Conservation (phyloP, 169 alveolate genomes). For the Cyclospora cayetanensis region DNA sequence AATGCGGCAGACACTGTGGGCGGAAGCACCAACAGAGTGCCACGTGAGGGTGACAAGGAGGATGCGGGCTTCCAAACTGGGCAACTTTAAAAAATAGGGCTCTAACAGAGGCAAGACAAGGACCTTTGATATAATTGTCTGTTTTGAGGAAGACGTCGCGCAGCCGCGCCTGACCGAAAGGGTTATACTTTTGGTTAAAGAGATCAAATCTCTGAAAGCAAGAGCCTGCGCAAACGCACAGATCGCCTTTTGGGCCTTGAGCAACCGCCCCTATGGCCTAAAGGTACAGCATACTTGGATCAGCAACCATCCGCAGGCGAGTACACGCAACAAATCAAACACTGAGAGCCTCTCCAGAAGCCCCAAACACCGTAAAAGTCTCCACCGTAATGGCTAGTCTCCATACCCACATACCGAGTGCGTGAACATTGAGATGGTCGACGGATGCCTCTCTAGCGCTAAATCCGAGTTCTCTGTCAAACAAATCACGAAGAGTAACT, state of each 20-base stretch:
- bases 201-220: slow-evolving; percentile 93
- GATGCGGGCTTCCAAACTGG: too few species aligned
- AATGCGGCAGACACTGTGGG: neutral
- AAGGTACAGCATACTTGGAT: neutral
- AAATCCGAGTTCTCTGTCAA: slow-evolving; percentile 81
- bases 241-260: too few species aligned
- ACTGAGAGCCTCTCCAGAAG: too few species aligned
- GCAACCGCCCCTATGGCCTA: neutral
- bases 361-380: too few species aligned
- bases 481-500: slow-evolving; percentile 80
- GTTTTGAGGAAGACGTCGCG: slow-evolving; percentile 91
- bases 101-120: too few species aligned
- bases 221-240: too few species aligned
- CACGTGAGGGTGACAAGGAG: too few species aligned
- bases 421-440: slow-evolving; percentile 86
- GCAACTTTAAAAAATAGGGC: too few species aligned
- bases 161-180: slow-evolving; percentile 87
- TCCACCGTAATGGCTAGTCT: too few species aligned
- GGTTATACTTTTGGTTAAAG: slow-evolving; percentile 92
- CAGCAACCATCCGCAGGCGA: too few species aligned
- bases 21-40: too few species aligned
- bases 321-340: too few species aligned
- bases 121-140: slow-evolving; percentile 89
- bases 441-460: slow-evolving; percentile 80
- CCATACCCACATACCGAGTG: slow-evolving; percentile 87